phyloP scores from a whole-genome alignment of 1,139 yeast species.

The Waltiozyma sp. region DNA sequence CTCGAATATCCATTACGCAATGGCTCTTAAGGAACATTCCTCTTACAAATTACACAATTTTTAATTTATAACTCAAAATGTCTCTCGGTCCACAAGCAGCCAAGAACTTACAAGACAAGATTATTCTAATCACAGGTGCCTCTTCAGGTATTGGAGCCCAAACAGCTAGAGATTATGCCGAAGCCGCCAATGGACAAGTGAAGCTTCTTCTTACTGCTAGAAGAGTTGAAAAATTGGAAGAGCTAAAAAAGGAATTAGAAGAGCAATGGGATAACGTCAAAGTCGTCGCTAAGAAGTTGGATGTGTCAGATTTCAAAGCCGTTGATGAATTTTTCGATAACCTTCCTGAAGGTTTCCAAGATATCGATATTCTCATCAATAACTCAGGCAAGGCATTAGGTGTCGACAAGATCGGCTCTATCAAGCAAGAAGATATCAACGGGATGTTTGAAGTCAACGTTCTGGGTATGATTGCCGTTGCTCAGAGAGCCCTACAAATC shows the following conservation, averaged over 20 bases:
- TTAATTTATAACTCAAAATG: no score
- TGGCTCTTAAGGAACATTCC: no score
- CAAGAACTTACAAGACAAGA: constrained; percentile 34
- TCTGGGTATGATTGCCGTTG: constrained; percentile 48
- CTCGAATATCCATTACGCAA: no score
- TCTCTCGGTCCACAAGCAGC: constrained; percentile 46
- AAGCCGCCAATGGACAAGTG: constrained; percentile 48
- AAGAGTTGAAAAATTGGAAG: constrained; percentile 37
- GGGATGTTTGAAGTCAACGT: constrained; percentile 60
- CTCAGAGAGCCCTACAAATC: constrained; percentile 45
- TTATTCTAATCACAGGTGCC: constrained; percentile 63
- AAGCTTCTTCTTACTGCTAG: constrained; percentile 55
- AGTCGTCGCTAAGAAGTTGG: constrained; percentile 32
- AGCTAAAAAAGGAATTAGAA: constrained; percentile 30
- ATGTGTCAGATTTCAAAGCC: constrained; percentile 37
- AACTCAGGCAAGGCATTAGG: constrained; percentile 71
- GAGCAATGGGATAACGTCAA: constrained; percentile 30
- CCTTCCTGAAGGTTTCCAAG: constrained; percentile 34
- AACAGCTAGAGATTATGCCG: constrained; percentile 53
- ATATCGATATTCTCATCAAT: constrained; percentile 49
- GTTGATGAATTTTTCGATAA: constrained; percentile 34
- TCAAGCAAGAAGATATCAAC: constrained; percentile 37
- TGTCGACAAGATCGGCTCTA: constrained; percentile 43
- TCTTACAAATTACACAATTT: no score
- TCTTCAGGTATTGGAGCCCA: constrained; percentile 67